These are phyloP conservation scores for Amoebophrya sp. DNA, from an alignment of 169 alveolate species.

Conservation along the genomic window DNA sequence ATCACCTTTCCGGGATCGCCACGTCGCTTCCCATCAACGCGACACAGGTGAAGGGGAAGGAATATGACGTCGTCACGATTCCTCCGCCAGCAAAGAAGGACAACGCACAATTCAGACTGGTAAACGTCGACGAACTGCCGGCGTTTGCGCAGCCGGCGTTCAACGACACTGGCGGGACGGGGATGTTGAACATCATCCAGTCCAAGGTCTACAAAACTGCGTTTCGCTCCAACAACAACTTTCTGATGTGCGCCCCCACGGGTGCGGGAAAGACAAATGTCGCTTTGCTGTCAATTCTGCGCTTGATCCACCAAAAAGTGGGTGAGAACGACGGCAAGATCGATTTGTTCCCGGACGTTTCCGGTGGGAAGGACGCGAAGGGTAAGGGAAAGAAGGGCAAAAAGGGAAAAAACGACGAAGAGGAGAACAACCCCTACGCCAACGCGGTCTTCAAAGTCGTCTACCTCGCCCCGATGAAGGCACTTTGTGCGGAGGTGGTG, in stretches of 20 bases:
- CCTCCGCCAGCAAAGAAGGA: background rate
- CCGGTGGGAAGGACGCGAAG: background rate
- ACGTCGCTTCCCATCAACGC: background rate
- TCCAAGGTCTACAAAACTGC: background rate
- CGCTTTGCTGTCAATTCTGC: slow-evolving; percentile 85
- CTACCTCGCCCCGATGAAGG: slow-evolving; percentile 99
- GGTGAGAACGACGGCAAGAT: slow-evolving; percentile 53
- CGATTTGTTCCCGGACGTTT: background rate
- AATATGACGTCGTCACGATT: background rate
- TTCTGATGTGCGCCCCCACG: slow-evolving; percentile 97
- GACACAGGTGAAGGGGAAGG: background rate
- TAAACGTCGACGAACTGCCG: background rate
- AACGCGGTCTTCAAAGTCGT: slow-evolving; percentile 66
- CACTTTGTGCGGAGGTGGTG: slow-evolving; percentile 52
- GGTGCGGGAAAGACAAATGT: slow-evolving; percentile 99
- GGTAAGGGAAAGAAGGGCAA: background rate
- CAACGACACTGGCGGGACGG: background rate
- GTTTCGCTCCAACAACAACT: slow-evolving; percentile 53
- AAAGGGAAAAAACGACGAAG: background rate
- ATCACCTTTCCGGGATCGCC: no score
- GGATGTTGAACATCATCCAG: background rate
- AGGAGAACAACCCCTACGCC: background rate
- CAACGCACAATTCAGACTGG: background rate
- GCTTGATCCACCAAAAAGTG: slow-evolving; percentile 51
- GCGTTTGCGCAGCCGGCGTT: background rate